phyloP scores from a whole-genome alignment of 805 yeast species.

The Pichia ethanolica region DNA sequence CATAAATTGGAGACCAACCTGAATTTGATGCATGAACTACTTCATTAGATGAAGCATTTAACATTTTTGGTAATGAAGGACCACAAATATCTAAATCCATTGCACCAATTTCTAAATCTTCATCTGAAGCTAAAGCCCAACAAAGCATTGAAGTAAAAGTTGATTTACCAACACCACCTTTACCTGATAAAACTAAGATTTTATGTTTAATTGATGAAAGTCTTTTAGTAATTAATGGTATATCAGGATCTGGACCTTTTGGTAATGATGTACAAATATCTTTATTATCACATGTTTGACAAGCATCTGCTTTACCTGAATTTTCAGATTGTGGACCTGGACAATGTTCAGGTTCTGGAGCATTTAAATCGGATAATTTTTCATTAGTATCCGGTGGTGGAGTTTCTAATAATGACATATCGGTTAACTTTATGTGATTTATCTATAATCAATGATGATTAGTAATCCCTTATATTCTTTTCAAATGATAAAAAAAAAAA shows the following conservation, averaged over 20 bases:
- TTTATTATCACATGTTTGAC: slow-evolving; percentile 92
- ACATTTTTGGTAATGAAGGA: slow-evolving; percentile 90
- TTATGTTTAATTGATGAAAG: slow-evolving; percentile 66
- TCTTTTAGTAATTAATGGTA: slow-evolving; percentile 65
- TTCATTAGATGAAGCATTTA: slow-evolving; percentile 89
- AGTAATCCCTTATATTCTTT: no score
- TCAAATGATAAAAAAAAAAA: no score
- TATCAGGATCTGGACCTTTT: slow-evolving; percentile 88
- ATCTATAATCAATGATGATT: no score
- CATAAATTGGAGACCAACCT: slow-evolving; percentile 97
- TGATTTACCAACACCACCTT: slow-evolving; percentile 97
- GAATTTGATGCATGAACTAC: slow-evolving; percentile 79
- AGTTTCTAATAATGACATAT: background rate
- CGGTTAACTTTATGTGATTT: no score
- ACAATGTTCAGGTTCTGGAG: slow-evolving; percentile 94
- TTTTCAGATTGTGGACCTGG: slow-evolving; percentile 95
- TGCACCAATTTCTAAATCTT: slow-evolving; percentile 81
- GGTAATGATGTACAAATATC: slow-evolving; percentile 81
- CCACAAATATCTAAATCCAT: slow-evolving; percentile 98
- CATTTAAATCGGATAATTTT: slow-evolving; percentile 29
- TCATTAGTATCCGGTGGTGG: slow-evolving; percentile 2
- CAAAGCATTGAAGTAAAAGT: slow-evolving; percentile 94
- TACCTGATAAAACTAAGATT: slow-evolving; percentile 68
- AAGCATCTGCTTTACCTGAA: slow-evolving; percentile 93
- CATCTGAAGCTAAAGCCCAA: slow-evolving; percentile 88